phyloP scores from a whole-genome alignment of 1,284 basidiomycete species.

The Leccinum colubrinum region DNA sequence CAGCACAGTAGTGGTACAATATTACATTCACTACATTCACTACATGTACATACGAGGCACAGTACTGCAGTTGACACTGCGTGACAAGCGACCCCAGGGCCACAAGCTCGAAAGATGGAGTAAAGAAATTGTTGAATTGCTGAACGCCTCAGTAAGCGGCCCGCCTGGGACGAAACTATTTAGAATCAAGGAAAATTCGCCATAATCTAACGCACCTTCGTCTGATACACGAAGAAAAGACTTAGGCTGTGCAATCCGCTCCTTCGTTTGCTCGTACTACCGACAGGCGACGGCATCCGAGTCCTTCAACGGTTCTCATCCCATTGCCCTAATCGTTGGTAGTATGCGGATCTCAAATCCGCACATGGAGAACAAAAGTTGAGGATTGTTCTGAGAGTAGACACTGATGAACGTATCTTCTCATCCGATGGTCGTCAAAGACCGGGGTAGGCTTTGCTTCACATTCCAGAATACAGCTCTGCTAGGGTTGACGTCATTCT shows the following conservation, averaged over 20 bases:
- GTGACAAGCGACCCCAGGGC: too few species aligned
- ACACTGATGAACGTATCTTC: constrained; percentile 96
- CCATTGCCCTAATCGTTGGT: constrained; percentile 92
- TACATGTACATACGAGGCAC: too few species aligned
- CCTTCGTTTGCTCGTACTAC: constrained; percentile 90
- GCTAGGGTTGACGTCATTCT: constrained; percentile 98
- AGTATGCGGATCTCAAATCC: constrained; percentile 97
- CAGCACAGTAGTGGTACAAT: too few species aligned
- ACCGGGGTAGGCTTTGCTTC: constrained; percentile 94
- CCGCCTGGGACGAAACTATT: too few species aligned
- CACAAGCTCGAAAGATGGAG: too few species aligned
- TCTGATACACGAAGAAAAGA: constrained; percentile 98
- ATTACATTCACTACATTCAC: too few species aligned
- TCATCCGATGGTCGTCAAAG: constrained; percentile 98
- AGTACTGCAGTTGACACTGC: too few species aligned
- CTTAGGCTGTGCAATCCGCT: constrained; percentile 81
- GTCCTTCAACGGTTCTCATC: constrained; percentile 93
- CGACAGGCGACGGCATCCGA: constrained; percentile 51
- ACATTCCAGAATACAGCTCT: constrained; percentile 99
- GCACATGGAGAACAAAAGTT: constrained; percentile 97
- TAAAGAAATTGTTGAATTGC: constrained; percentile 79
- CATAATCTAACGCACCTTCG: constrained; percentile 53
- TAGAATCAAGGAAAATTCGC: neutral
- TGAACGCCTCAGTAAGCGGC: constrained; percentile 61
- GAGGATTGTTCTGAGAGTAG: constrained; percentile 97